Base-by-base conservation (phyloP, 2,329 filamentous ascomycete genomes). In the Talaromyces sp. region DNA sequence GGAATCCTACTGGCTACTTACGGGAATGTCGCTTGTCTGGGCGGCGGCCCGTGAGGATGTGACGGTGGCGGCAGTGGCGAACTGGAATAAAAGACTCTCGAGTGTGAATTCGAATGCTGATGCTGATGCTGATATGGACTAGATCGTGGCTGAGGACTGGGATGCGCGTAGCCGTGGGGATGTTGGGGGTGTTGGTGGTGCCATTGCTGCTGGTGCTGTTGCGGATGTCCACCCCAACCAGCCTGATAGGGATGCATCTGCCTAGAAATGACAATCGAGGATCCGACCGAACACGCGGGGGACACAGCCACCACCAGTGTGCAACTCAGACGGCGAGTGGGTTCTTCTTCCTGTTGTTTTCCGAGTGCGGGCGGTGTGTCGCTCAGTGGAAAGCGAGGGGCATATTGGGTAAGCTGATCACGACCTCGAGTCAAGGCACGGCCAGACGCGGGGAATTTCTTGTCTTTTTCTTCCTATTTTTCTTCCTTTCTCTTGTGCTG, bases 11-110 rank as follows among this genome's bases (percentile, higher is more conserved):
- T 60, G 27, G 52, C n/a, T 36, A 63, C 61, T 63, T 60, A 63
- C 61, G 61, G 58, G 52, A 53, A 49, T 49, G 61, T 63, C 22
- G 54, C 17, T 52, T 51, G 57, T 36, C 61, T 57, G 33, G 55
- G 17, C 4, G 58, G 61, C 22, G 56, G 56, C 47, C 30, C 36
- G 28, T 51, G 56, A 7, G 60, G 57, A 53, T 53, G 17, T 17
- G 49, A 30, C 15, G 49, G 25, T 53, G 49, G 49, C 49, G 49
- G 49, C 19, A n/a, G 49, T 19, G 49, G 49, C 49, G 49, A 30
- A 17, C 25, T 7, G 25, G 49, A 9, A 15, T 30, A 30, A 11
- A 30, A 53, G 19, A 15, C 4, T 28, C 13, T 17, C 49, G 25
- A n/a, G 25, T 53, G 49, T 11, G 25, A 30, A 30, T 10, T 53